Percentiles rank a stretch among this genome's conserved stretches.
phyloP scores from a whole-genome alignment of 306 rosid genomes.

The Rosa lucieae region DNA sequence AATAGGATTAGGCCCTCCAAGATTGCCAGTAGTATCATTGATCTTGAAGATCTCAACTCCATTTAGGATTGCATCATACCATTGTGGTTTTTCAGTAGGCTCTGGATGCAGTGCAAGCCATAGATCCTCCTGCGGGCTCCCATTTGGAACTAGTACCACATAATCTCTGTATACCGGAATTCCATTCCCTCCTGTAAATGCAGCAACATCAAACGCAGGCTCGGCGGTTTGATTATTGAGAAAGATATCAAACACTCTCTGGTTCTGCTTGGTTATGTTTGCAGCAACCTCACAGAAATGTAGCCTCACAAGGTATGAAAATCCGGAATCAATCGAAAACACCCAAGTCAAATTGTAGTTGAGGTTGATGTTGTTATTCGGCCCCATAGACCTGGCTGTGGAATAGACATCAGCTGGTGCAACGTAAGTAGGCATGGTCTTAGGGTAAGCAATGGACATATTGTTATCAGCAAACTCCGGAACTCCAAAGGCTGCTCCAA shows the following conservation, averaged over 20 bases:
- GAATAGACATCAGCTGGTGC: constrained; percentile 70
- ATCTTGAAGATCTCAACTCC: constrained; percentile 91
- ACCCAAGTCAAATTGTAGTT: constrained; percentile 89
- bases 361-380: constrained; percentile 38
- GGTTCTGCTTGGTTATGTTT: constrained; percentile 39
- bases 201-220: constrained; percentile 50
- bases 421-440: constrained; percentile 43
- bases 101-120: constrained; percentile 79
- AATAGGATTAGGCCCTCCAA: constrained; percentile 77
- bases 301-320: constrained; percentile 82
- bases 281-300: constrained; percentile 74
- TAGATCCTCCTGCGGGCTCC: constrained; percentile 67
- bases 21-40: constrained; percentile 50
- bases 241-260: constrained; percentile 66
- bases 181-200: constrained; percentile 36
- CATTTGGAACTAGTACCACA: constrained; percentile 56
- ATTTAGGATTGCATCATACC: constrained; percentile 61
- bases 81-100: constrained; percentile 15
- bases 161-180: constrained; percentile 56
- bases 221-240: constrained; percentile 68
- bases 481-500: constrained; percentile 68
- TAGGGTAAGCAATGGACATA: constrained; percentile 46
- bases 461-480: constrained; percentile 47
- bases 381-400: constrained; percentile 93
- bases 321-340: constrained; percentile 68